Evolutionary conservation across 2,329 filamentous ascomycete species (phyloP).

Genomic region (Fragosphaeria purpurea): DNA sequence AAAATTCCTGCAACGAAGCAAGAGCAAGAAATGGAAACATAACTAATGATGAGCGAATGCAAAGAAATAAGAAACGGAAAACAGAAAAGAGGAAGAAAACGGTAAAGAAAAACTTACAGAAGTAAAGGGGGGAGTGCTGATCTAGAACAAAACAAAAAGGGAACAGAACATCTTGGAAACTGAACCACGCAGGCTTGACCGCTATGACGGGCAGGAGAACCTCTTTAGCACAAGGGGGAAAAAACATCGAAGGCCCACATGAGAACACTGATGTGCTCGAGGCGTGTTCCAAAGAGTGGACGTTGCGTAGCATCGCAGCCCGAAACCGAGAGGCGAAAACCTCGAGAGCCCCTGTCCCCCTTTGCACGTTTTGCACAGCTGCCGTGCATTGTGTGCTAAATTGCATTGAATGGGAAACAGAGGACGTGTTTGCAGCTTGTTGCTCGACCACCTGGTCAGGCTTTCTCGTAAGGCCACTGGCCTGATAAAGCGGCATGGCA

Average conservation of each 20-base stretch:
- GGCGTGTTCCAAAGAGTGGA: background rate
- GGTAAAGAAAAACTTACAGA: no score
- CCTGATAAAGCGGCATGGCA: no score
- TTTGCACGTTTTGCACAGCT: no score
- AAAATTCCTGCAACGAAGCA: constrained; percentile 6
- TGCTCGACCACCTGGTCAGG: no score
- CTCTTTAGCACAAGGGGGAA: background rate
- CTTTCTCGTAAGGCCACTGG: no score
- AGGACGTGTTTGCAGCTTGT: no score
- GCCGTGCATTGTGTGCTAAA: no score
- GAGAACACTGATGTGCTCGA: background rate
- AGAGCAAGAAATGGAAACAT: constrained; percentile 20
- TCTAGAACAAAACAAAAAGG: background rate
- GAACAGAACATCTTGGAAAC: constrained; percentile 19
- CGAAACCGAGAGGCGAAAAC: no score
- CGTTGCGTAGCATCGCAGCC: background rate
- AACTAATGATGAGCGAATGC: constrained; percentile 11
- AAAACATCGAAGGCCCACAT: background rate
- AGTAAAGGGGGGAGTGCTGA: background rate
- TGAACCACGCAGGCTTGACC: background rate
- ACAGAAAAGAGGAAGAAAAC: background rate
- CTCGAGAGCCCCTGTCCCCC: no score
- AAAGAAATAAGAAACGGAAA: constrained; percentile 14
- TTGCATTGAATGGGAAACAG: no score
- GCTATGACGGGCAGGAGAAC: background rate